Base-by-base conservation (phyloP, 148 eudicot genomes). In the Amaranthus hypochondriacus region DNA sequence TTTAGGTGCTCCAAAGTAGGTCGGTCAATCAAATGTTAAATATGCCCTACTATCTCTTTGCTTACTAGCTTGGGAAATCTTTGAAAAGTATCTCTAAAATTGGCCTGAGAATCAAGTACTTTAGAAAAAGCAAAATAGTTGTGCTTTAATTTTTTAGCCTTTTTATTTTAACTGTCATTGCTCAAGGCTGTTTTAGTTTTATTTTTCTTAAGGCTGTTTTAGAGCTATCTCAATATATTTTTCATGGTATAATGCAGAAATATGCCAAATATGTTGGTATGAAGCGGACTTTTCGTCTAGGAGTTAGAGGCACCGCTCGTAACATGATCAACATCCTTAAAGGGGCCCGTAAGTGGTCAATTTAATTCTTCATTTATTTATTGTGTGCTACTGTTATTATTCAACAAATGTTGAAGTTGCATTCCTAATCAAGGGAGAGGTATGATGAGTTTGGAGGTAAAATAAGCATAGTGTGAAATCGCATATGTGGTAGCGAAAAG, bases 301-400 rank as follows among this genome's bases (percentile, higher is more conserved):
- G 91, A 66, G 98, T 94, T 59, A 75, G 98, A 85, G 98, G 98
- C 79, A 90, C 93, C 82, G 96, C 98, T 76, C 97, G 96, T 73
- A 92, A 94, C 80, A 94, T 94, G 98, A 83, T 88, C 77, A 73
- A 84, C 42, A 92, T 94, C 65, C 80, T 94, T 79, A 78, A 88
- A 47, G 97, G 98, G n/a, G 94, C 98, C 56, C 86, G 98, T 92
- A 87, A 82, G 79, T 75, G 46, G 68, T 52, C 11, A 44, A 11
- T 42, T 9, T 51, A 58, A 0, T 71, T 13, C 52, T 10, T 21
- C n/a, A 28, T 53, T 42, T 48, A 4, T 61, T 56, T 49, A 28
- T 50, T n/a, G 47, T 1, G 63, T 46, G 21, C 12, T 15, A 48
- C 18, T 21, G 3, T 50, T 7, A 18, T 43, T 11, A 18, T 14